A percentile compares a stretch with the other conserved stretches of the same genome.
Conservation (phyloP, 345 rosid genomes). For the Eucalyptus regnans region DNA sequence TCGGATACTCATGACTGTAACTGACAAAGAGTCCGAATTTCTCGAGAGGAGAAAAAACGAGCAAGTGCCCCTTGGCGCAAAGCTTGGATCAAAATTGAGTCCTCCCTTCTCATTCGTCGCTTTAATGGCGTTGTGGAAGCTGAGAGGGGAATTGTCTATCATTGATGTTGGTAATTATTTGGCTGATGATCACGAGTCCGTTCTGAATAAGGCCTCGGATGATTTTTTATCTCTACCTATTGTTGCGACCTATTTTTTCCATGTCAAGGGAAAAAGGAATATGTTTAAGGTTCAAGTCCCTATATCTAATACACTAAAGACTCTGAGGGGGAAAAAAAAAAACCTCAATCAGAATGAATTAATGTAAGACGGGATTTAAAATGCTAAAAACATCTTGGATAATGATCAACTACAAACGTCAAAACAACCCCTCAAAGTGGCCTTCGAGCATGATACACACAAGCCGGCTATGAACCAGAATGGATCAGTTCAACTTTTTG, state of each 20-base stretch:
- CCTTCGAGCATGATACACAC: background rate
- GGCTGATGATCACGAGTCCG: background rate
- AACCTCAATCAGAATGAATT: background rate
- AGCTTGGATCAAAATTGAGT: background rate
- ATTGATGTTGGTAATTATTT: background rate
- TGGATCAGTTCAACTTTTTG: background rate
- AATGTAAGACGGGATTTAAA: background rate
- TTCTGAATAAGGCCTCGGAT: background rate
- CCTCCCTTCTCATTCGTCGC: background rate
- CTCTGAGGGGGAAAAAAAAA: accelerated
- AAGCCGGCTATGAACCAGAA: background rate
- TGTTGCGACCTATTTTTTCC: background rate
- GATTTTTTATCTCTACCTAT: background rate
- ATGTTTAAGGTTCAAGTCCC: no score
- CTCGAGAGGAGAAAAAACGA: background rate
- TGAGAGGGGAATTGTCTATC: background rate
- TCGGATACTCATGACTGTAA: background rate
- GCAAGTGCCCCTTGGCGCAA: background rate
- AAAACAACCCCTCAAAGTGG: background rate
- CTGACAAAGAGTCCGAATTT: background rate
- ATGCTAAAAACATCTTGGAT: background rate
- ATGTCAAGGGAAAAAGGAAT: no score
- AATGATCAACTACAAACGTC: background rate
- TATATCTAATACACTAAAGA: no score
- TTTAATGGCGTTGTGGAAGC: background rate